Evolutionary conservation across 139 green algal species (phyloP), one percentile per base, ranked within the genome.

Genomic region (Bryopsis sp.): DNA sequence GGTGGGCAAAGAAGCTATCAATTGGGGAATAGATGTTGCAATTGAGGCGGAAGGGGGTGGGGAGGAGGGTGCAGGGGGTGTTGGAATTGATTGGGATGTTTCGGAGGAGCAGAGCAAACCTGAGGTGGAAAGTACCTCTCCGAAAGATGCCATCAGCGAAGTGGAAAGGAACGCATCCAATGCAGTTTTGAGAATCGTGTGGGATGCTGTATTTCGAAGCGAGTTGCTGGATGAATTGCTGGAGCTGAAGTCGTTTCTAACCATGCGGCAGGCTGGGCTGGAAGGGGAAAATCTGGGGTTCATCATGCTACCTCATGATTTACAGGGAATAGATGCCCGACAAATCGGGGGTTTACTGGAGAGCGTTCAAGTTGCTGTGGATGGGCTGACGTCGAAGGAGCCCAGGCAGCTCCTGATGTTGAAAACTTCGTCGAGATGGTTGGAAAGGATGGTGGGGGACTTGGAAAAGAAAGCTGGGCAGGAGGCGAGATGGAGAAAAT

Each of bases 321-420:
- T 60, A 3, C 36, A 82, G 32, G 64, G 71, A 39, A 26, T 80
- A 29, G 76, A 84, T 39, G 50, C 33, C 0, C 29, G 31, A 28
- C 48, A 59, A 26, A 63, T 82, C 3, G 37, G 48, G 8, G 19
- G 7, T 1, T 74, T 81, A 76, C 67, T 81, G 33, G 38, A 3
- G n/a, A 57, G 36, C 3, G 62, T 82, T 11, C 43, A 72, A 36
- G 29, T 3, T 0, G 65, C 58, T 3, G 38, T 85, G 63, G 64
- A 33, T 2, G 62, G 54, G 19, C 66, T 89, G 34, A 73, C 70
- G 22, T 59, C 57, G 28, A 64, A 77, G 26, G 65, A 74, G 26
- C 37, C 79, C 66, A 31, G 69, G 60, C 78, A 84, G 67, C 64
- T 86, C 72, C 50, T 89, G 28, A 61, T 86, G 65, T 72, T 85